Evolutionary conservation across 768 basidiomycete species (phyloP), one percentile per base, ranked within the genome.

Genomic region (Royoungia palumana): DNA sequence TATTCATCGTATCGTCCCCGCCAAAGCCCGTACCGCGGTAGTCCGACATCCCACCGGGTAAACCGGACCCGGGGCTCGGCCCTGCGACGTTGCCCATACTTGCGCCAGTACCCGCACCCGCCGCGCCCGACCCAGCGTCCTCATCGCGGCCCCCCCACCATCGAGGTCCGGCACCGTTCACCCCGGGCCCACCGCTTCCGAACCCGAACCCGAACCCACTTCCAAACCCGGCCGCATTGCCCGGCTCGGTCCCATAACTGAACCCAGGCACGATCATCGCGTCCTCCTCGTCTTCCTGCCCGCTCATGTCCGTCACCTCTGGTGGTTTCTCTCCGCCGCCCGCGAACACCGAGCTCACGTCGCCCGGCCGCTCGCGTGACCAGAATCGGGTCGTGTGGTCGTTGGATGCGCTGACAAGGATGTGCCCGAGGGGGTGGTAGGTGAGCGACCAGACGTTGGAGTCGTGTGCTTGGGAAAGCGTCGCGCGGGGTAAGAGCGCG

Each of bases 301-400:
- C 74, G 47, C 75, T 71, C 58, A 69, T 67, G 60, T 82, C 85
- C 16, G 68, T 72, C 34, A 79, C 71, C 57, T 85, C 86, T 0
- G 87, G 86, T 12, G 90, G 91, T 68, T 89, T 89, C 72, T 92
- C 89, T 14, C 88, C 89, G 6, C 87, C 88, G 8, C 81, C 85
- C 0, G 81, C 81, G 66, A 90, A 90, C 35, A 84, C 89, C 46
- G 79, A 81, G n/a, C 78, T 75, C 2, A 78, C 75, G 58, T 91
- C 89, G n/a, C 90, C 89, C 0, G 90, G 90, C 4, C 90, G 79
- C 63, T 93, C 90, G 59, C 95, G 82, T 41, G 86, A 85, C 95
- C 96, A 98, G 78, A 98, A 99, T n/a, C 94, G 82, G 6, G 95
- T 96, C 6, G 96, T 97, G 72, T 94, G 92, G 74, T 99, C 96